Base-by-base conservation (phyloP, 2,329 filamentous ascomycete species). In the Tricladium varicosporioides region DNA sequence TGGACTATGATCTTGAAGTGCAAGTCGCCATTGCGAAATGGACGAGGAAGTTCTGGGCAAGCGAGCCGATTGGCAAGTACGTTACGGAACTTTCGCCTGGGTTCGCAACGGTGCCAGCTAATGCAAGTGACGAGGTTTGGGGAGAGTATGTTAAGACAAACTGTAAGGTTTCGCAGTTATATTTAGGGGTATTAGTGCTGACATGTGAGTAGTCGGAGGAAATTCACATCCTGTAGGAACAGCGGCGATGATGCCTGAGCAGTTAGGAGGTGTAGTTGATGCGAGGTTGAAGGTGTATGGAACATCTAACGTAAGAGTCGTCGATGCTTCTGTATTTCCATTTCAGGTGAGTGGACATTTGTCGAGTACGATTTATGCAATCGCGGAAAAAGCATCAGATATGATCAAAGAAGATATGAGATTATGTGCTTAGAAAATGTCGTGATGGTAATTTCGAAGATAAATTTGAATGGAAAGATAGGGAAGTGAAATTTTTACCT, bases 311-410 rank as follows among this genome's bases (percentile, higher is more conserved):
- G 73, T 84, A 2, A 75, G 81, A 8, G 74, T 85, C 11, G 76
- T 79, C 22, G 81, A 85, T 65, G 81, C 81, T 0, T 81, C 78
- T 0, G 69, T 82, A n/a, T 78, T 84, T 7, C 82, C 82, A 11
- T 48, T 55, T 1, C 53, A 58, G 15, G 49, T 58, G 1, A 53
- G 52, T 44, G 56, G 56, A 4, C 48, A 60, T 19, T 43, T 58
- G 32, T 53, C 44, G 1, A 51, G 45, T 50, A 59, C 57, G 2
- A 18, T 61, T n/a, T 61, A 61, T 49, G 59, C 59, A 3, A 51
- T 61, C 48, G 50, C 59, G 16, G 59, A 61, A 48, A 61, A 60
- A 54, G 59, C 53, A 19, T 50, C 51, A 5, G 59, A 61, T 54
- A 18, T 61, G 16, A 60, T 61, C 13, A 61, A 59, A 33, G 40